A percentile compares a stretch with the other conserved stretches of the same genome.
phyloP scores from a whole-genome alignment of 148 eudicot species.

The Camellia japonica region DNA sequence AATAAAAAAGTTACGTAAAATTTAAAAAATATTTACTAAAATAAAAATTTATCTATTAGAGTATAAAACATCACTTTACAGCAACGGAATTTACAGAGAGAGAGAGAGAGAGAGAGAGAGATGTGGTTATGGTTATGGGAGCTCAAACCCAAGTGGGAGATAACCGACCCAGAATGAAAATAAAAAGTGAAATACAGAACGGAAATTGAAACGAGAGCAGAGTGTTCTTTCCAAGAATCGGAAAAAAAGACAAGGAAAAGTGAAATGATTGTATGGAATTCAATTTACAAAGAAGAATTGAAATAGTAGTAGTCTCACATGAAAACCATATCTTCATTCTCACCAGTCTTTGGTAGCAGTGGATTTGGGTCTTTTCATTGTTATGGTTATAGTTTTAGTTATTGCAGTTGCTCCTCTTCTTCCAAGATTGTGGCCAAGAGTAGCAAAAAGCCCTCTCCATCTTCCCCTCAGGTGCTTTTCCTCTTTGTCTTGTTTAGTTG shows the following conservation, averaged over 20 bases:
- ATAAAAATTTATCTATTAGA: too few relatives aligned
- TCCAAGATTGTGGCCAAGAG: constrained; percentile 51
- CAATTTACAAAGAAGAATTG: neutral
- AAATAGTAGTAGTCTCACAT: constrained; percentile 11
- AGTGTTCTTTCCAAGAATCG: neutral
- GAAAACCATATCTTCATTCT: constrained; percentile 27
- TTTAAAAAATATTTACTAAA: too few relatives aligned
- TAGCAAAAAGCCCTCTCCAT: constrained; percentile 39
- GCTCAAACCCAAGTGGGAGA: neutral
- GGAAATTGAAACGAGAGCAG: neutral
- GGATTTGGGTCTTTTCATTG: neutral
- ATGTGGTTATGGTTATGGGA: neutral
- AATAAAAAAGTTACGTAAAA: too few relatives aligned
- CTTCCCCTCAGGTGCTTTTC: constrained; percentile 32
- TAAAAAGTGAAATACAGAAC: neutral
- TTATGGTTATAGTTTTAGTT: neutral
- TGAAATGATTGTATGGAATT: constrained; percentile 14
- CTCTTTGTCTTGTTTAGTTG: neutral
- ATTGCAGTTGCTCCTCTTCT: constrained; percentile 18
- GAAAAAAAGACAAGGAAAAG: neutral
- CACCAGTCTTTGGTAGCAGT: constrained; percentile 11
- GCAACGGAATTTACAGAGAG: neutral
- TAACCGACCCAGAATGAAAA: neutral
- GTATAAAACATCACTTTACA: neutral
- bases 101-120: constrained; percentile 9